Base-by-base conservation (phyloP, 495 filamentous ascomycete species). In the Neohortaea acidophila region DNA sequence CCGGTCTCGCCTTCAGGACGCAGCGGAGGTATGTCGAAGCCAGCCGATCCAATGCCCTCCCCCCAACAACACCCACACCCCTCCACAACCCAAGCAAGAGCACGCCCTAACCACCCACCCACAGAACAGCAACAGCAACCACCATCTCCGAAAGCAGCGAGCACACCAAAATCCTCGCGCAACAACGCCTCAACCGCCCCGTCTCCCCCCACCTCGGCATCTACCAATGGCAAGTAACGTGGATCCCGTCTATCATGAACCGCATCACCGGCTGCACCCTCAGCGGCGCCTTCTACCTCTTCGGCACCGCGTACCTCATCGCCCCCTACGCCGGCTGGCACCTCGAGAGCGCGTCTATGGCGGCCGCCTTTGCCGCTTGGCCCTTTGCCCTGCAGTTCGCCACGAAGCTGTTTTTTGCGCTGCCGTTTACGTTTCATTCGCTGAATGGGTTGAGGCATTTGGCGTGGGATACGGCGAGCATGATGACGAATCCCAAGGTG, bases 371-470 rank as follows among this genome's bases (percentile, higher is more conserved):
- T 54, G 87, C 66, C 21, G 62, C 73, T 32, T 72, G 84, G 45
- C 81, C 85, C 5, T 25, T 79, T 17, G 62, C 66, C 31, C 67
- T 66, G 43, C 84, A 89, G 70, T 53, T 80, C 34, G 52, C 53
- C n/a, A 47, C 82, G 43, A 99, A 99, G 73, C 60, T 70, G 39
- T 45, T 64, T 10, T 38, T 82, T 23, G 81, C 83, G 27, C 68
- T 80, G 59, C 87, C 86, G 14, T 94, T 99, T 60, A 74, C 75
- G 23, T 96, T 75, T 65, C 91, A 99, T 62, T 59, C 58, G 43
- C 56, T 85, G 48, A 94, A 92, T 63, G 89, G 91, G 18, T 39
- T 91, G n/a, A 73, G 84, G 53, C 89, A 96, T 69, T 66, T 99
- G 61, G 46, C 69, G 21, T 94, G 82, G 79, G 89, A 99, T 68